A percentile compares a stretch with the other conserved stretches of the same genome.
phyloP scores from a whole-genome alignment of 108 stramenopile genomes.

The Nitzschia sp. region DNA sequence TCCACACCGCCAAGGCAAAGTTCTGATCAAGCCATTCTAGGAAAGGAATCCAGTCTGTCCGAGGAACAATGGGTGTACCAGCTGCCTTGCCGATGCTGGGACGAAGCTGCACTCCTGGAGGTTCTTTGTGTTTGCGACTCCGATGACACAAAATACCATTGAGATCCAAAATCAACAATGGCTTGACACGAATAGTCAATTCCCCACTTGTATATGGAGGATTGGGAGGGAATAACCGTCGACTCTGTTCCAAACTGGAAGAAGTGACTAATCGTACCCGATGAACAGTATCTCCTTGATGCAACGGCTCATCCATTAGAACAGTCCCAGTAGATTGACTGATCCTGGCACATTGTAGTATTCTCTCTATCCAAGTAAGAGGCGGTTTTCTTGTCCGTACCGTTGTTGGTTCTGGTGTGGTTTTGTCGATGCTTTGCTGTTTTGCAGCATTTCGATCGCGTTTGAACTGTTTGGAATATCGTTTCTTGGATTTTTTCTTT shows the following conservation, averaged over 20 bases:
- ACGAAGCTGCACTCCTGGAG: conserved; percentile 28
- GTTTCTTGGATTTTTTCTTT: conserved; percentile 13
- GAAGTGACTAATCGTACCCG: neutral
- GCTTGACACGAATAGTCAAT: conserved; percentile 42
- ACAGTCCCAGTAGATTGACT: conserved; percentile 7
- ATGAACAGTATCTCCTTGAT: neutral
- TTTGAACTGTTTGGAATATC: conserved; percentile 14
- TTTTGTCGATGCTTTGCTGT: neutral
- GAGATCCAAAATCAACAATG: conserved; percentile 74
- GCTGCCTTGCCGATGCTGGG: conserved; percentile 44
- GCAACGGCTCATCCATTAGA: neutral
- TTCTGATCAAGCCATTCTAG: conserved; percentile 46
- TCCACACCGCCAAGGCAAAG: conserved; percentile 81
- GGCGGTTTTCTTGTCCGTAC: conserved; percentile 5
- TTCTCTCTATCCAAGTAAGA: neutral
- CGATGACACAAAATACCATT: conserved; percentile 87
- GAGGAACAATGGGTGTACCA: conserved; percentile 63
- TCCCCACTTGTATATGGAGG: neutral
- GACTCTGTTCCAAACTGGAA: conserved; percentile 1
- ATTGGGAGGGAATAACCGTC: neutral
- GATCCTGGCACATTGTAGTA: neutral
- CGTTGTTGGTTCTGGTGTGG: neutral
- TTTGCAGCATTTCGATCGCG: neutral
- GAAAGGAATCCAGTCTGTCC: conserved; percentile 56
- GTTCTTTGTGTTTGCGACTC: conserved; percentile 31